Evolutionary conservation across 1,139 yeast genomes (phyloP).

Genomic region (Lodderomyces metapsilosis): DNA sequence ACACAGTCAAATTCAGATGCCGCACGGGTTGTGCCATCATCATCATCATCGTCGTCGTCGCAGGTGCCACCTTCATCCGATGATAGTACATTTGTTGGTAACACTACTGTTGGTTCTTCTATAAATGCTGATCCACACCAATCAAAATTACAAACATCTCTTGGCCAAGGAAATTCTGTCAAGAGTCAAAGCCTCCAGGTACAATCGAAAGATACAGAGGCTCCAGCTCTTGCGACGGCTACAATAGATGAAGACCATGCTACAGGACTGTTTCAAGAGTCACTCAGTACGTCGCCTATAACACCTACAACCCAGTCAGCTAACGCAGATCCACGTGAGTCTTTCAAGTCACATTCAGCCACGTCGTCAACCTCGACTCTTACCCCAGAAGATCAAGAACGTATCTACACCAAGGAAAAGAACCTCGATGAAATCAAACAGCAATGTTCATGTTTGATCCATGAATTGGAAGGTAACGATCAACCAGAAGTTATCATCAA

Average conservation of each 20-base stretch:
- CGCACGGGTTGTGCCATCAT: no score
- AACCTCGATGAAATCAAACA: constrained; percentile 33
- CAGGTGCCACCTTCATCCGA: neutral
- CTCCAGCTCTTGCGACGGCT: neutral
- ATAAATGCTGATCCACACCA: neutral
- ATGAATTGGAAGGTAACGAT: constrained; percentile 32
- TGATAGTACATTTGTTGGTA: neutral
- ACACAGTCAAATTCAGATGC: neutral
- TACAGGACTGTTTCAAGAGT: neutral
- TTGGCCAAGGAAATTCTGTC: neutral
- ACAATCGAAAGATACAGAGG: neutral
- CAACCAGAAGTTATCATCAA: constrained; percentile 38
- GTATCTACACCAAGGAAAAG: constrained; percentile 21
- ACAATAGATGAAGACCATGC: neutral
- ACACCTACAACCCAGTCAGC: neutral
- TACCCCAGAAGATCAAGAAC: constrained; percentile 10
- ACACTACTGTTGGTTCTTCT: neutral
- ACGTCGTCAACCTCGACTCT: neutral
- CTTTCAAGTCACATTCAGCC: constrained; percentile 1
- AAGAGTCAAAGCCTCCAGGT: neutral
- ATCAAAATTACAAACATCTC: neutral
- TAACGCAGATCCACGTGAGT: neutral
- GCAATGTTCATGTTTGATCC: constrained; percentile 34
- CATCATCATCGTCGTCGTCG: constrained; percentile 1
- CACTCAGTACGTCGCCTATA: constrained; percentile 1